Percentiles rank a stretch among this genome's conserved stretches.
phyloP scores from a whole-genome alignment of 2,329 filamentous ascomycete genomes.

The Neonectria magnoliae region DNA sequence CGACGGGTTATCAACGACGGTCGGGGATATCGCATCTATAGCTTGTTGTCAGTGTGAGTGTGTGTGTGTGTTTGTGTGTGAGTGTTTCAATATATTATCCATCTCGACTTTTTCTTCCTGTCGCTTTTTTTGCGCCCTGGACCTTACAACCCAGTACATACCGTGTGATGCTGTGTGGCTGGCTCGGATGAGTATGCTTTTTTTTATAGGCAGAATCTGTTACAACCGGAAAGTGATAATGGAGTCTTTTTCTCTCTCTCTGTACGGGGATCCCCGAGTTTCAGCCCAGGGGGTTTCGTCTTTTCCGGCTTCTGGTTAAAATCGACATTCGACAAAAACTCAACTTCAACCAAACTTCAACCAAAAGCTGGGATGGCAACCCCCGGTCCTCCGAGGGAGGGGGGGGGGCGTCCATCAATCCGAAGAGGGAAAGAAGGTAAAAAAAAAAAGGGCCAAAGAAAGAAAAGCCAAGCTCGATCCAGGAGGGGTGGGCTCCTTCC shows the following conservation, averaged over 20 bases:
- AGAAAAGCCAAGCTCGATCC: background rate
- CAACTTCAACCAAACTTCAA: background rate
- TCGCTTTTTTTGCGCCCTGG: background rate
- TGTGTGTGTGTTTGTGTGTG: background rate
- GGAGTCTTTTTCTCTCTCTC: background rate
- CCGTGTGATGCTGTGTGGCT: background rate
- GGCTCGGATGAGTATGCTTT: background rate
- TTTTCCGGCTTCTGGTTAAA: background rate
- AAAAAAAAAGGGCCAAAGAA: background rate
- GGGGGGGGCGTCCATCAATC: background rate
- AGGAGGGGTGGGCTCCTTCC: background rate
- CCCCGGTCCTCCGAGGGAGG: background rate
- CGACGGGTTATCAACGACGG: constrained; percentile 11
- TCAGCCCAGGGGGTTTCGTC: background rate
- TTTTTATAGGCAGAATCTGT: background rate
- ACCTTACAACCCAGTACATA: background rate
- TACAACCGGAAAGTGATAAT: background rate
- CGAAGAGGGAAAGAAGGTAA: background rate
- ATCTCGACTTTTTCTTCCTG: constrained; percentile 1
- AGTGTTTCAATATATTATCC: constrained; percentile 9
- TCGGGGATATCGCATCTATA: constrained; percentile 11
- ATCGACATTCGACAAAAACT: background rate
- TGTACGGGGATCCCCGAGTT: constrained; percentile 10
- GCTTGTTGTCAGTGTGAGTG: constrained; percentile 2
- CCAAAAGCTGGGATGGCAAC: background rate